Conservation (phyloP, 2,329 filamentous ascomycete species). For the Pseudogymnoascus sp. region DNA sequence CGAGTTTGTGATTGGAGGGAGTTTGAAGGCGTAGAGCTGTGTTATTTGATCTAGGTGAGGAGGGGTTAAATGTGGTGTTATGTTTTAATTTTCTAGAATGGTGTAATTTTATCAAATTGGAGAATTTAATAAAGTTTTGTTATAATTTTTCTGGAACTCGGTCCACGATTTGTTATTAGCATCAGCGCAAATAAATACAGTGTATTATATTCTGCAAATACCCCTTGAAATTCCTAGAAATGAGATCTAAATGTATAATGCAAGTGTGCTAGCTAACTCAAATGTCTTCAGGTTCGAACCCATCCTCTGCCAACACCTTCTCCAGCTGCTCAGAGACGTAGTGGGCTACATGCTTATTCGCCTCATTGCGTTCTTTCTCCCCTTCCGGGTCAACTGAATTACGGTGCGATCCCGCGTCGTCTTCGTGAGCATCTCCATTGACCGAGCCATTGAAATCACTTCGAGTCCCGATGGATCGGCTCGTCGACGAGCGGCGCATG, state of each 20-base stretch:
- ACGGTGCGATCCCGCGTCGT: conserved; percentile 28
- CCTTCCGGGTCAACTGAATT: conserved; percentile 44
- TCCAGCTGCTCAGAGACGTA: conserved; percentile 78
- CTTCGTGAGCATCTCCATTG: conserved; percentile 40
- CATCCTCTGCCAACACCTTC: conserved; percentile 51
- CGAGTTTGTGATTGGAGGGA: conserved; percentile 54
- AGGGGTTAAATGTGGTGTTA: neutral
- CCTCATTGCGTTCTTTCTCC: conserved; percentile 41
- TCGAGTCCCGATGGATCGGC: conserved; percentile 72
- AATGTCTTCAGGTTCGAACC: conserved; percentile 13
- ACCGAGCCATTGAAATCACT: conserved; percentile 61
- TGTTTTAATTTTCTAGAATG: neutral
- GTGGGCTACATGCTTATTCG: conserved; percentile 63
- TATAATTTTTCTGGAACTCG: neutral
- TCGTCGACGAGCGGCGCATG: conserved; percentile 68
- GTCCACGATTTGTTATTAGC: neutral
- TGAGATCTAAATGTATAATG: neutral
- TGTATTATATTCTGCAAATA: neutral
- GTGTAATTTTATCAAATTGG: neutral
- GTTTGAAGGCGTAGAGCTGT: neutral
- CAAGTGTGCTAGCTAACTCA: neutral
- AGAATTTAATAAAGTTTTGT: neutral
- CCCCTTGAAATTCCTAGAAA: neutral
- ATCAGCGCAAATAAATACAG: neutral
- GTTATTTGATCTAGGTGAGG: neutral